These are phyloP conservation scores for Neoboletus magnificus DNA, from an alignment of 768 basidiomycete species.

Conservation along the genomic window DNA sequence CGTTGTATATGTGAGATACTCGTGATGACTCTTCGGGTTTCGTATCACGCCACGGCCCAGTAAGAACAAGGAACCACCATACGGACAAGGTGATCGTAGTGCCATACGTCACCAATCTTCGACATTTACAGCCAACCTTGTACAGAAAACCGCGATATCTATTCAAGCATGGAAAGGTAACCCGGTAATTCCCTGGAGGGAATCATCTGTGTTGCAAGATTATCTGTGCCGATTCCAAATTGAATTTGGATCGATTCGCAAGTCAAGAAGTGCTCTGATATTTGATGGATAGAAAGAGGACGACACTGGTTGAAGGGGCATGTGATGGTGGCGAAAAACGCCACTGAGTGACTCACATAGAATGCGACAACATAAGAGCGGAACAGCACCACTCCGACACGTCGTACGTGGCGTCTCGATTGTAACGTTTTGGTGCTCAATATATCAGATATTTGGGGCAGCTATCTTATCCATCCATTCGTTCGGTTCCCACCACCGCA, in stretches of 20 bases:
- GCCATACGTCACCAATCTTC: background rate
- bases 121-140: background rate
- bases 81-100: background rate
- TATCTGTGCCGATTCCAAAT: background rate
- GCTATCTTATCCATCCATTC: background rate
- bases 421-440: no score
- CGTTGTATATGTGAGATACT: background rate
- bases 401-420: no score
- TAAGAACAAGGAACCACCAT: background rate
- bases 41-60: background rate
- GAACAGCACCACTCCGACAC: no score
- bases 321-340: no score
- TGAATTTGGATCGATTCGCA: no score
- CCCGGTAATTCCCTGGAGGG: background rate
- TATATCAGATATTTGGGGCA: no score
- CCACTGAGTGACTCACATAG: no score
- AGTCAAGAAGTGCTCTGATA: no score
- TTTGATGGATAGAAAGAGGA: no score
- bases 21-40: background rate
- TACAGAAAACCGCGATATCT: background rate
- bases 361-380: no score
- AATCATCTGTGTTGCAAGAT: background rate
- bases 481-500: background rate
- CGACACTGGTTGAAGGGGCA: no score
- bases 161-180: background rate